These are phyloP conservation scores for Coffea humblotiana DNA, from an alignment of 305 asterid species.

Conservation along the genomic window DNA sequence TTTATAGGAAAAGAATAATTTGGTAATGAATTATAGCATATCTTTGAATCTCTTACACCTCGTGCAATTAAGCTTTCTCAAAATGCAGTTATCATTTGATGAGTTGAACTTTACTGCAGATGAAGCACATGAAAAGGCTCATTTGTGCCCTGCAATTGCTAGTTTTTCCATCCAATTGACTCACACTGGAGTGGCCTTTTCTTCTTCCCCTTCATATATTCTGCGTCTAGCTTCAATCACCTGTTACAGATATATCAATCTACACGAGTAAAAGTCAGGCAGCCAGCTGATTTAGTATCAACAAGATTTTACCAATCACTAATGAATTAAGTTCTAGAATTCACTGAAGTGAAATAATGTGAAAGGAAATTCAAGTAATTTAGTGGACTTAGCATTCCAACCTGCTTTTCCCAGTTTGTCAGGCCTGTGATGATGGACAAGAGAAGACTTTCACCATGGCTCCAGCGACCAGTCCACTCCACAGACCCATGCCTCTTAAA, in stretches of 20 bases:
- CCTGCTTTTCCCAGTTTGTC: conserved; percentile 52
- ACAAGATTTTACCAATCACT: background rate
- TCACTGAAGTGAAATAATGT: too few species aligned
- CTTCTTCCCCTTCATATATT: conserved; percentile 8
- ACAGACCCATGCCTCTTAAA: conserved; percentile 49
- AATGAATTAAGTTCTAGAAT: background rate
- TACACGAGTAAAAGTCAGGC: background rate
- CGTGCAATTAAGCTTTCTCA: too few species aligned
- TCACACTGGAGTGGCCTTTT: background rate
- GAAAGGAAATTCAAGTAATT: background rate
- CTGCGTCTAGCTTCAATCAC: conserved; percentile 24
- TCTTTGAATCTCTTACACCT: too few species aligned
- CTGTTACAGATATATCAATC: conserved; percentile 6
- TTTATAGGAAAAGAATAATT: too few species aligned
- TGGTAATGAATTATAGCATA: too few species aligned
- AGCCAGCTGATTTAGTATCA: background rate
- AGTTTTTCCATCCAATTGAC: background rate
- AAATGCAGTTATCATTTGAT: too few species aligned
- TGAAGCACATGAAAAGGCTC: too few species aligned
- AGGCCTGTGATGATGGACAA: conserved; percentile 16
- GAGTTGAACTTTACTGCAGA: too few species aligned
- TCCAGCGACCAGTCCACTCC: conserved; percentile 52
- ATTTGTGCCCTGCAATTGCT: background rate
- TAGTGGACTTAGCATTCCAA: background rate
- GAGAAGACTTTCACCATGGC: conserved; percentile 32